phyloP scores from a whole-genome alignment of 2,329 filamentous ascomycete genomes.

The Nemania bipapillata region DNA sequence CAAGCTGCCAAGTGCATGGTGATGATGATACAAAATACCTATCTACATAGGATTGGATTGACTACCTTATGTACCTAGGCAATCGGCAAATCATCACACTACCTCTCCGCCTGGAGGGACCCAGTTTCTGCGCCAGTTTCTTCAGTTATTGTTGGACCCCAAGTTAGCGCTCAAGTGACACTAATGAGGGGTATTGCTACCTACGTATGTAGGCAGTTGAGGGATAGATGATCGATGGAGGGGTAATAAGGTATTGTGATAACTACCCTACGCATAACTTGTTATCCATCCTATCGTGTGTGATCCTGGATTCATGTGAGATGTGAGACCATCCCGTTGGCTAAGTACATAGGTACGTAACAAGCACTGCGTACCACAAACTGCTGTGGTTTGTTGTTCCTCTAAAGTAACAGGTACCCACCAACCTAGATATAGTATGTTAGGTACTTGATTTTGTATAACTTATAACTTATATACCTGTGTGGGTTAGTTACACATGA shows the following conservation, averaged over 20 bases:
- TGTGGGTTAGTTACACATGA: too few relatives aligned
- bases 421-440: neutral
- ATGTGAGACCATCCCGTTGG: slow-evolving; percentile 33
- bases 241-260: slow-evolving; percentile 15
- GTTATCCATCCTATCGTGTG: slow-evolving; percentile 7
- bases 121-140: slow-evolving; percentile 19
- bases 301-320: slow-evolving; percentile 34
- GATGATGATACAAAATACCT: too few relatives aligned
- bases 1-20: slow-evolving; percentile 23
- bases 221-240: slow-evolving; percentile 26
- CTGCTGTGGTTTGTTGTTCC: neutral
- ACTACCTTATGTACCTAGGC: too few relatives aligned
- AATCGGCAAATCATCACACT: slow-evolving; percentile 36
- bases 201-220: neutral
- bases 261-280: neutral
- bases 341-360: neutral
- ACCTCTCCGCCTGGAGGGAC: slow-evolving; percentile 17
- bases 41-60: slow-evolving; percentile 20
- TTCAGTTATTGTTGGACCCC: slow-evolving; percentile 22
- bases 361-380: neutral
- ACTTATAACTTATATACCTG: too few relatives aligned
- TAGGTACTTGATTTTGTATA: neutral
- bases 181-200: slow-evolving; percentile 25
- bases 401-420: neutral
- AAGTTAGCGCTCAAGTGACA: slow-evolving; percentile 26